phyloP scores from a whole-genome alignment of 202 grass and related monocot species.

The Hordeum pubiflorum region DNA sequence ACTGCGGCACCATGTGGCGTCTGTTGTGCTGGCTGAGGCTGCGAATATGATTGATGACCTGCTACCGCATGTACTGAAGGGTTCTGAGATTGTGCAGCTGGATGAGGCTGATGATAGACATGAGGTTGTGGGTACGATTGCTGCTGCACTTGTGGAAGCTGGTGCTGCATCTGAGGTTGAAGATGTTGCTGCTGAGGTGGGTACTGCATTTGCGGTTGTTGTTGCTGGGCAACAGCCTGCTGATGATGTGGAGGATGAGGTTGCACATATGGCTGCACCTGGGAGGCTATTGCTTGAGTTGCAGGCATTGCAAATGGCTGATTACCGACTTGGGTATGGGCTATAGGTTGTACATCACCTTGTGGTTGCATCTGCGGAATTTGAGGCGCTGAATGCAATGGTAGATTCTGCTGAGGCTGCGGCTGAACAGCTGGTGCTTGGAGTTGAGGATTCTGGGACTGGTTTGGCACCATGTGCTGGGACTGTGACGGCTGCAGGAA shows the following conservation, averaged over 20 bases:
- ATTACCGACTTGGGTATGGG: conserved; percentile 39
- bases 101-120: conserved; percentile 33
- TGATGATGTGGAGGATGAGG: conserved; percentile 41
- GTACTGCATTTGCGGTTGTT: conserved; percentile 38
- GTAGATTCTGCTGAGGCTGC: conserved; percentile 42
- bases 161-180: conserved; percentile 39
- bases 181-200: conserved; percentile 44
- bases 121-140: conserved; percentile 46
- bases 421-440: conserved; percentile 39
- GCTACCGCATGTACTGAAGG: conserved; percentile 34
- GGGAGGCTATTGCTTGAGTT: conserved; percentile 22
- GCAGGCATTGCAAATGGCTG: conserved; percentile 46
- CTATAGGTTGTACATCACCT: conserved; percentile 34
- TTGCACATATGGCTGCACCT: conserved; percentile 33
- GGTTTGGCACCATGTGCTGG: conserved; percentile 30
- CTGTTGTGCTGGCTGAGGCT: conserved; percentile 41
- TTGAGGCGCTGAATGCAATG: conserved; percentile 37
- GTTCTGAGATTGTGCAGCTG: conserved; percentile 46
- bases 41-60: conserved; percentile 61
- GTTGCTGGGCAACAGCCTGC: conserved; percentile 30
- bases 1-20: conserved; percentile 33
- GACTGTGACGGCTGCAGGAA: conserved; percentile 36
- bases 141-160: conserved; percentile 35
- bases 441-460: conserved; percentile 37
- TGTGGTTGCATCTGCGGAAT: conserved; percentile 47